Conservation (phyloP, 225 moss, liverwort and hornwort species). For the Marchantia polymorpha region DNA sequence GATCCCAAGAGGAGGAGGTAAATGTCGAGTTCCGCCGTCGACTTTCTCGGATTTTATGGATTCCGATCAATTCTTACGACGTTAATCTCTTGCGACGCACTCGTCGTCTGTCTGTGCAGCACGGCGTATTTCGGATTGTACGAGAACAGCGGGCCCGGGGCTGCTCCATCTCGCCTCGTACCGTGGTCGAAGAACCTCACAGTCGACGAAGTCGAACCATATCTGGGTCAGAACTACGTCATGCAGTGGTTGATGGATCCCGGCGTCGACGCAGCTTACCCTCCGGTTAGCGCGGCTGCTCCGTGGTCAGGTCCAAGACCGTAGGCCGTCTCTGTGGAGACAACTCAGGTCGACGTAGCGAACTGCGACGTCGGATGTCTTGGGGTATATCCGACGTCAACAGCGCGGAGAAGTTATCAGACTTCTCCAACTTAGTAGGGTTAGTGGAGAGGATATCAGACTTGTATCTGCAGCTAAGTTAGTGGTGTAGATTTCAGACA, state of each 20-base stretch:
- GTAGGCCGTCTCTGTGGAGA: too few relatives aligned
- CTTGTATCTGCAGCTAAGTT: too few relatives aligned
- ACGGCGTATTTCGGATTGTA: background rate
- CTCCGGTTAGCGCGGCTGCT: background rate
- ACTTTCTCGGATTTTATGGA: background rate
- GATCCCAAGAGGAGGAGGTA: conserved; percentile 32
- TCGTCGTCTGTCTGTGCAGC: background rate
- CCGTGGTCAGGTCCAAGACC: background rate
- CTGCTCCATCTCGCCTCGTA: background rate
- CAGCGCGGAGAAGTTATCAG: too few relatives aligned
- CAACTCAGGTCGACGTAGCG: too few relatives aligned
- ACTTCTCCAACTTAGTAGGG: too few relatives aligned
- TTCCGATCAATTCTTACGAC: background rate
- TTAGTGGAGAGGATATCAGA: too few relatives aligned
- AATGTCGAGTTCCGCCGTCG: background rate
- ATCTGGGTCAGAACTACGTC: background rate
- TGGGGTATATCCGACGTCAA: too few relatives aligned
- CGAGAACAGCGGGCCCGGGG: background rate
- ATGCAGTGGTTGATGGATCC: background rate
- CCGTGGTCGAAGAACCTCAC: background rate
- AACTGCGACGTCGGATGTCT: too few relatives aligned
- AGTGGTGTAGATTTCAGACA: too few relatives aligned
- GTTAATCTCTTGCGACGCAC: background rate
- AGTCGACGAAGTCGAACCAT: background rate
- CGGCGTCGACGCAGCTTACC: background rate